Conservation (phyloP, 495 filamentous ascomycete genomes). For the Xylaria bambusicola region DNA sequence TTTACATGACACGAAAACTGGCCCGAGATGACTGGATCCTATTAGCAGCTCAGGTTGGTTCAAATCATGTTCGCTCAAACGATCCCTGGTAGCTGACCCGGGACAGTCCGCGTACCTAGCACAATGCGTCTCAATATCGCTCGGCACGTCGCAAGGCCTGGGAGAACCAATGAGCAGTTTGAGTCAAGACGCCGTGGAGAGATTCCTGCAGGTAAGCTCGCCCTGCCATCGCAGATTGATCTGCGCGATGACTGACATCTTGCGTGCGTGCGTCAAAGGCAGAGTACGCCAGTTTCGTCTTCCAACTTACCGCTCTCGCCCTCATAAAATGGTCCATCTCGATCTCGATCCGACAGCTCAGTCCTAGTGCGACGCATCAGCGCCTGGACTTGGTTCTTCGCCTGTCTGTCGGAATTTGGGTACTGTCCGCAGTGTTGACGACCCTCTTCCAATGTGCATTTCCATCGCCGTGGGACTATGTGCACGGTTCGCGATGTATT, state of each 20-base stretch:
- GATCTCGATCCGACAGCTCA: constrained; percentile 34
- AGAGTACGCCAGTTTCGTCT: constrained; percentile 36
- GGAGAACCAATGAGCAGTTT: constrained; percentile 26
- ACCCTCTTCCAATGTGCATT: constrained; percentile 43
- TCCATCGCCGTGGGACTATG: constrained; percentile 41
- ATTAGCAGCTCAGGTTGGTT: constrained; percentile 25
- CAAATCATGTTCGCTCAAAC: not conserved
- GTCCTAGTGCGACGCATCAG: constrained; percentile 25
- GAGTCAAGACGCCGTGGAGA: constrained; percentile 13
- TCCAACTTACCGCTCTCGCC: constrained; percentile 35
- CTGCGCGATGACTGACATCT: not conserved
- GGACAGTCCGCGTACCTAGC: constrained; percentile 15
- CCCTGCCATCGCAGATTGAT: not conserved
- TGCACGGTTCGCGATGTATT: constrained; percentile 37
- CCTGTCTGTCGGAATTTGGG: constrained; percentile 33
- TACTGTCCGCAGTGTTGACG: constrained; percentile 29
- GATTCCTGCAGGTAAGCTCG: constrained; percentile 13
- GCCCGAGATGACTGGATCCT: constrained; percentile 27
- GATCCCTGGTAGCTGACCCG: not conserved
- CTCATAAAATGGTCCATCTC: constrained; percentile 40
- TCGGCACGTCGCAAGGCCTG: constrained; percentile 28
- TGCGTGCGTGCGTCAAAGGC: constrained; percentile 29
- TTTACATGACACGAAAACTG: constrained; percentile 24
- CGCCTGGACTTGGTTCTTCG: constrained; percentile 27
- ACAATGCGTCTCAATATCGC: constrained; percentile 27